These are phyloP conservation scores for Penicillium paradoxum DNA, from an alignment of 495 filamentous ascomycete genomes.

Conservation along the genomic window DNA sequence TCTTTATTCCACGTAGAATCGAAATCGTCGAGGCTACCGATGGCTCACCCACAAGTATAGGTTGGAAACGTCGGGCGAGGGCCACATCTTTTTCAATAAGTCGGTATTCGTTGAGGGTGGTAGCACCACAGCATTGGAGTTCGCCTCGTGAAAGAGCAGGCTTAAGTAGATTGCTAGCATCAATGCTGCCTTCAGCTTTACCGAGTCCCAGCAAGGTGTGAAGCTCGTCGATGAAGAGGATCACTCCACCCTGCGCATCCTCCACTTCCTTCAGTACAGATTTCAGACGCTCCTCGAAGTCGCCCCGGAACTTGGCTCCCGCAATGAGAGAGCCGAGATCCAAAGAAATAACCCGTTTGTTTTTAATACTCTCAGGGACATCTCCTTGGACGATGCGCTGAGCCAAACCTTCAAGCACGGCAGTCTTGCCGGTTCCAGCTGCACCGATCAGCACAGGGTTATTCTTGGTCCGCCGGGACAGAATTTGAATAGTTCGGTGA, in stretches of 20 bases:
- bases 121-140: slow-evolving; percentile 91
- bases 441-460: slow-evolving; percentile 92
- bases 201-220: slow-evolving; percentile 89
- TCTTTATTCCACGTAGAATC: slow-evolving; percentile 93
- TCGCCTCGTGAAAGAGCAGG: slow-evolving; percentile 90
- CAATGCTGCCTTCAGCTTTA: slow-evolving; percentile 92
- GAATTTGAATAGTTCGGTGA: slow-evolving; percentile 86
- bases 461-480: slow-evolving; percentile 92
- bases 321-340: slow-evolving; percentile 92
- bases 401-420: slow-evolving; percentile 87
- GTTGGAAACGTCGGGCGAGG: slow-evolving; percentile 87
- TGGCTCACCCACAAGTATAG: slow-evolving; percentile 84
- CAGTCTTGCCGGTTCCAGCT: slow-evolving; percentile 94
- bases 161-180: slow-evolving; percentile 93
- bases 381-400: slow-evolving; percentile 87
- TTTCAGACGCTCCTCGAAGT: slow-evolving; percentile 94
- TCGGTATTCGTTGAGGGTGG: slow-evolving; percentile 87
- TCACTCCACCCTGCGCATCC: slow-evolving; percentile 80
- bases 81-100: slow-evolving; percentile 95
- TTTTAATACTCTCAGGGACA: slow-evolving; percentile 94
- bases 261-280: slow-evolving; percentile 85
- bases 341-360: slow-evolving; percentile 80
- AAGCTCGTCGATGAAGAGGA: slow-evolving; percentile 93
- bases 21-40: slow-evolving; percentile 89
- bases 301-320: slow-evolving; percentile 90